Conservation (phyloP, 2,329 filamentous ascomycete genomes). For the Lachnellula occidentalis region DNA sequence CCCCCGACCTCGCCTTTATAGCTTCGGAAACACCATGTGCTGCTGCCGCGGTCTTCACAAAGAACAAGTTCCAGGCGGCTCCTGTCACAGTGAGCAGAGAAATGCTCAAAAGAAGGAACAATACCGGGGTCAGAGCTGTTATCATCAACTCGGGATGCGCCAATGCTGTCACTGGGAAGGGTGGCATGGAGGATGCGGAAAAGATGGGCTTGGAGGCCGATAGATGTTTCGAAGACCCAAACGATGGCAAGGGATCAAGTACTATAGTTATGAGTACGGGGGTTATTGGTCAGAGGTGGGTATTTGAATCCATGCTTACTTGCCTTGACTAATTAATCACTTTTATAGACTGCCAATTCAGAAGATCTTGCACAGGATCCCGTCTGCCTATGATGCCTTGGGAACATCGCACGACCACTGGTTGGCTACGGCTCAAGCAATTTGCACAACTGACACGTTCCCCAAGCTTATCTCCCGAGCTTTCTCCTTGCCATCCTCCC, state of each 20-base stretch:
- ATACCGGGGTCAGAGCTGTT: constrained; percentile 69
- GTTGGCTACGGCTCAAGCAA: constrained; percentile 80
- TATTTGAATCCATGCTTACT: background rate
- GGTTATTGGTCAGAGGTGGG: constrained; percentile 84
- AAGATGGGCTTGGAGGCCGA: constrained; percentile 80
- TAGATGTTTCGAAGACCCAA: constrained; percentile 47
- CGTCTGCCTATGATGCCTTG: constrained; percentile 65
- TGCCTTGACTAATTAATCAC: constrained; percentile 2
- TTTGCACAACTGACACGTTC: constrained; percentile 98
- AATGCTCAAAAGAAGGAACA: constrained; percentile 60
- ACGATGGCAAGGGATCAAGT: constrained; percentile 43
- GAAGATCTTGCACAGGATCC: constrained; percentile 81
- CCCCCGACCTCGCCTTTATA: constrained; percentile 85
- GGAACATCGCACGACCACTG: constrained; percentile 77
- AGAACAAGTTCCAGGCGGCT: constrained; percentile 96
- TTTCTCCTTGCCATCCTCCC: constrained; percentile 79
- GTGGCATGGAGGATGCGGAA: constrained; percentile 81
- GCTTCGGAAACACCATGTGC: constrained; percentile 81
- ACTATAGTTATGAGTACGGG: constrained; percentile 99
- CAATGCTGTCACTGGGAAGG: constrained; percentile 91
- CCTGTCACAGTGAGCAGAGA: constrained; percentile 81
- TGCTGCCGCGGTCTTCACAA: constrained; percentile 90
- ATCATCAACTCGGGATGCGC: constrained; percentile 95
- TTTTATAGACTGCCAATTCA: constrained; percentile 69
- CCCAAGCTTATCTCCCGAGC: constrained; percentile 85